Conservation (phyloP, 345 rosid genomes). For the Linum trigynum region DNA sequence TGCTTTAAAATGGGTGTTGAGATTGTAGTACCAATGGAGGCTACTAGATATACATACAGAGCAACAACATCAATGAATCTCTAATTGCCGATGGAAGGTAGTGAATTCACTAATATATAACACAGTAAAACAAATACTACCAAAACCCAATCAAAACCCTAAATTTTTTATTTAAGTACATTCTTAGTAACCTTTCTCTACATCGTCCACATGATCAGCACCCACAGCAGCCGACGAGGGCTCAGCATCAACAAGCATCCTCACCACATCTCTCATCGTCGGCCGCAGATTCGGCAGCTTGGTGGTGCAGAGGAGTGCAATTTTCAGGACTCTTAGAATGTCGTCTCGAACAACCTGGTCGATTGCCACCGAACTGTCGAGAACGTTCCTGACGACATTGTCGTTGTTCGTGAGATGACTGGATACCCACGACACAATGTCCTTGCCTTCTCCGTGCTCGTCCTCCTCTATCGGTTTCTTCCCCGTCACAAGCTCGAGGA, state of each 20-base stretch:
- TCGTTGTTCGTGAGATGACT: conserved; percentile 41
- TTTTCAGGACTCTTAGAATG: conserved; percentile 65
- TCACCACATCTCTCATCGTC: conserved; percentile 69
- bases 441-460: conserved; percentile 66
- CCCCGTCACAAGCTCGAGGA: conserved; percentile 56
- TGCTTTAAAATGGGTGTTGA: too few relatives aligned
- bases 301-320: conserved; percentile 62
- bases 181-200: too few relatives aligned
- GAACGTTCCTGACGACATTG: conserved; percentile 35
- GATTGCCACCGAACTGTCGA: conserved; percentile 37
- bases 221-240: conserved; percentile 21
- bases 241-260: conserved; percentile 65
- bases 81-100: too few relatives aligned
- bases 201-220: not conserved
- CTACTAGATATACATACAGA: too few relatives aligned
- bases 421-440: conserved; percentile 61
- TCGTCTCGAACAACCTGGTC: conserved; percentile 26
- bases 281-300: conserved; percentile 76
- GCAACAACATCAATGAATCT: too few relatives aligned
- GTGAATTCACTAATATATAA: too few relatives aligned
- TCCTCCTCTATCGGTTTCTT: conserved; percentile 56
- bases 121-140: too few relatives aligned
- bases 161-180: too few relatives aligned
- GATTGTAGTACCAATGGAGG: too few relatives aligned
- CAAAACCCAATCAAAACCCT: too few relatives aligned